phyloP scores from a whole-genome alignment of 805 yeast species.

The Pichia rugopelliculosa region DNA sequence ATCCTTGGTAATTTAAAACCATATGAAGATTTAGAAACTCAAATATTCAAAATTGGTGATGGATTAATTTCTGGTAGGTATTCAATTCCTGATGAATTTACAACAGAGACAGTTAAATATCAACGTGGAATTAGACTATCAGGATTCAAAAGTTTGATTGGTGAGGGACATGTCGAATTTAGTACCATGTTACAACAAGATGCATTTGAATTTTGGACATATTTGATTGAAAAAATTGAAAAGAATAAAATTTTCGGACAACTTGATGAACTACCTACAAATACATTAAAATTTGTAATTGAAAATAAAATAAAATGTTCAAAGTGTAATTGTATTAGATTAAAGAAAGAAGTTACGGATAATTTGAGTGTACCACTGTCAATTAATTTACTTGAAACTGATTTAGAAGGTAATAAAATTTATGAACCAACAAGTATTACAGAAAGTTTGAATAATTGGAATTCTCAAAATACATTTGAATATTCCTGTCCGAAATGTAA shows the following conservation, averaged over 20 bases:
- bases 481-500: conserved; percentile 55
- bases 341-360: conserved; percentile 51
- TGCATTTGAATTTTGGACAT: conserved; percentile 81
- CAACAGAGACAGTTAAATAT: conserved; percentile 39
- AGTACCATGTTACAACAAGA: conserved; percentile 88
- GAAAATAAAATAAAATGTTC: conserved; percentile 56
- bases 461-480: conserved; percentile 49
- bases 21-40: conserved; percentile 60
- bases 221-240: conserved; percentile 58
- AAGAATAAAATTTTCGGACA: conserved; percentile 29
- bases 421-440: conserved; percentile 44
- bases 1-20: conserved; percentile 40
- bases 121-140: conserved; percentile 75
- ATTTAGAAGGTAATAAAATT: conserved; percentile 37
- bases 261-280: conserved; percentile 37
- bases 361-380: conserved; percentile 54
- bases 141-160: conserved; percentile 68
- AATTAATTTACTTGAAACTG: conserved; percentile 31
- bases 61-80: conserved; percentile 73
- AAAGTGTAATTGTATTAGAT: conserved; percentile 53
- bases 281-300: conserved; percentile 54
- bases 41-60: conserved; percentile 69
- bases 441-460: conserved; percentile 40
- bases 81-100: conserved; percentile 46
- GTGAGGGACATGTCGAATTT: conserved; percentile 75